Percentiles rank a stretch among this genome's conserved stretches.
Conservation (phyloP, 2,329 filamentous ascomycete genomes). For the Alternaria novae-zelandiae region DNA sequence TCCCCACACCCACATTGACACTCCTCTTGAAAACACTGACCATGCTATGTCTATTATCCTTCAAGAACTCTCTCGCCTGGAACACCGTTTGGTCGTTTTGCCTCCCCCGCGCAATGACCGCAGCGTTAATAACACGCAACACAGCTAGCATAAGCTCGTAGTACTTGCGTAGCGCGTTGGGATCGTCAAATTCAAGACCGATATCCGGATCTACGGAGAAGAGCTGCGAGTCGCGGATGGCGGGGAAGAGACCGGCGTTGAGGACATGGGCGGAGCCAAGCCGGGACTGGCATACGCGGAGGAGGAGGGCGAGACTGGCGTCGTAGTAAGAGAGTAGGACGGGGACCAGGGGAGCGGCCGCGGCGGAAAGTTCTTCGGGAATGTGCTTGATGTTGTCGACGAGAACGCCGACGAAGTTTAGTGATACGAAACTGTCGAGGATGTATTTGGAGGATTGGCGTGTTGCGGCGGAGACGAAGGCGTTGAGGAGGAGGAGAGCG, state of each 20-base stretch:
- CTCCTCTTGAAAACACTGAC: slow-evolving; percentile 89
- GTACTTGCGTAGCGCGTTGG: slow-evolving; percentile 76
- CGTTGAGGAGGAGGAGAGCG: slow-evolving; percentile 82
- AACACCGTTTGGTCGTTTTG: slow-evolving; percentile 76
- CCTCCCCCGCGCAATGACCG: slow-evolving; percentile 79
- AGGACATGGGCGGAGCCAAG: slow-evolving; percentile 86
- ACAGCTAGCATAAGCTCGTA: slow-evolving; percentile 83
- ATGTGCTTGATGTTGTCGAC: slow-evolving; percentile 86
- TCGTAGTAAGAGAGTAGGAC: slow-evolving; percentile 68
- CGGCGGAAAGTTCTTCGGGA: slow-evolving; percentile 65
- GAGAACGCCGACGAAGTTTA: slow-evolving; percentile 90
- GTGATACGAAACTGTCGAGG: slow-evolving; percentile 77
- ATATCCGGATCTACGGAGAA: slow-evolving; percentile 93
- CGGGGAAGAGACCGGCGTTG: slow-evolving; percentile 84
- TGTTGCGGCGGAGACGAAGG: slow-evolving; percentile 75
- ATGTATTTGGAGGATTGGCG: slow-evolving; percentile 75
- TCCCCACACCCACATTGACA: slow-evolving; percentile 70
- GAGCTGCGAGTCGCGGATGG: slow-evolving; percentile 80
- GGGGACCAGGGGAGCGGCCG: slow-evolving; percentile 56
- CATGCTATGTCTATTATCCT: slow-evolving; percentile 82
- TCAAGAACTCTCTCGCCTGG: slow-evolving; percentile 80
- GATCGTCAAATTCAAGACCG: slow-evolving; percentile 75
- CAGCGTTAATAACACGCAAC: slow-evolving; percentile 80
- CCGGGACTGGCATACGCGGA: slow-evolving; percentile 83
- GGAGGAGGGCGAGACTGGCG: slow-evolving; percentile 79